Conservation (phyloP, 768 basidiomycete genomes). For the Tricholoma saponaceum region DNA sequence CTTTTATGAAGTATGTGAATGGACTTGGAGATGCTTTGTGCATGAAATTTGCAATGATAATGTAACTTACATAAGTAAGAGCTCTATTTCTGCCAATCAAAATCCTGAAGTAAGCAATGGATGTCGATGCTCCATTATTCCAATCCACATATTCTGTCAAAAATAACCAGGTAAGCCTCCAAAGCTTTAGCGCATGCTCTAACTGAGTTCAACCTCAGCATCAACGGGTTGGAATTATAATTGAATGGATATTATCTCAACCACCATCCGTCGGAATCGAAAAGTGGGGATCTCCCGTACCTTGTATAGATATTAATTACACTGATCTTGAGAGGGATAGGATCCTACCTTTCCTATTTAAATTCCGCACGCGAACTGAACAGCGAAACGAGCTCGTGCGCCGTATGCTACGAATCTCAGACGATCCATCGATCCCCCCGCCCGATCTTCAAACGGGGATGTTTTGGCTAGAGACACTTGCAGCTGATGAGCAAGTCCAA, state of each 20-base stretch:
- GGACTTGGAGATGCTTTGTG: too few species aligned
- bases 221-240: neutral
- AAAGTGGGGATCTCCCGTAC: neutral
- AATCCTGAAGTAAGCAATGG: too few species aligned
- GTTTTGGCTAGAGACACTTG: conserved; percentile 12
- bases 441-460: conserved; percentile 1
- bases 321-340: neutral
- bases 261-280: neutral
- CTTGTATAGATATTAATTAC: neutral
- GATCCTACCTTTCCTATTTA: conserved; percentile 8
- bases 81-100: too few species aligned
- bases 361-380: conserved; percentile 3
- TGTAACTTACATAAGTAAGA: too few species aligned
- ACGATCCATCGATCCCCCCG: conserved; percentile 6
- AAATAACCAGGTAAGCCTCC: neutral
- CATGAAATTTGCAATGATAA: too few species aligned
- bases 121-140: neutral
- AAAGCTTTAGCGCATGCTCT: neutral
- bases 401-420: conserved; percentile 15
- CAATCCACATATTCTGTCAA: neutral
- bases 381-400: conserved; percentile 12
- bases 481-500: neutral
- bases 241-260: neutral
- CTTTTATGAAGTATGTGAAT: too few species aligned
- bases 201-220: neutral